These are phyloP conservation scores for Acaromyces ingoldii DNA, from an alignment of 1,284 basidiomycete species.

Conservation along the genomic window DNA sequence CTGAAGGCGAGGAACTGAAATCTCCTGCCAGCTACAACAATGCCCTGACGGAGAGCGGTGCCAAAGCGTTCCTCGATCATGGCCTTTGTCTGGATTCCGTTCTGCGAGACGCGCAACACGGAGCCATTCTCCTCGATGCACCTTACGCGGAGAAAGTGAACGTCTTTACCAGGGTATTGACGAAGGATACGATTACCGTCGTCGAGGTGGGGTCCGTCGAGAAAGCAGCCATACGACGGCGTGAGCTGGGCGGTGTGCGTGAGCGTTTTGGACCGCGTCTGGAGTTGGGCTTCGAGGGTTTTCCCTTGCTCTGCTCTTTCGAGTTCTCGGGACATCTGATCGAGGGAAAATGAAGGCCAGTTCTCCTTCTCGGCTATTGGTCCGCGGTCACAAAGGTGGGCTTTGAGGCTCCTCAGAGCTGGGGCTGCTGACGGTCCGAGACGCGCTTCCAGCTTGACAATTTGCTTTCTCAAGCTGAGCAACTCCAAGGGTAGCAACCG, in stretches of 20 bases:
- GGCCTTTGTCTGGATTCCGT: not conserved
- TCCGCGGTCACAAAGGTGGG: not conserved
- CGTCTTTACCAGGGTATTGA: slow-evolving; percentile 1
- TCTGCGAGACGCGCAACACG: not conserved
- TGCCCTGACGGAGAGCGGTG: slow-evolving; percentile 62
- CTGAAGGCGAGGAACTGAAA: slow-evolving; percentile 74
- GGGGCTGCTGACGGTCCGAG: not conserved
- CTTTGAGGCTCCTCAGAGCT: not conserved
- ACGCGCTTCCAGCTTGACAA: not conserved
- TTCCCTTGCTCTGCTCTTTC: not conserved
- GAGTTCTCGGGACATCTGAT: not conserved
- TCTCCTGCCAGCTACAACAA: slow-evolving; percentile 63
- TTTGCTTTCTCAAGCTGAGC: not conserved
- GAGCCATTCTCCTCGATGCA: slow-evolving; percentile 2
- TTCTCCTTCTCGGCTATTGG: not conserved
- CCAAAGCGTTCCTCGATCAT: slow-evolving; percentile 58
- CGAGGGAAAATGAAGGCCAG: not conserved
- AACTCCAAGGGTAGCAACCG: not conserved
- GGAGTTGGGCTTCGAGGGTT: no score
- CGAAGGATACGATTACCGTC: slow-evolving; percentile 3
- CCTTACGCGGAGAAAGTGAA: not conserved
- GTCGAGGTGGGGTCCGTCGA: slow-evolving; percentile 2
- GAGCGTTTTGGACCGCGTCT: not conserved
- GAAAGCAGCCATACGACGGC: not conserved
- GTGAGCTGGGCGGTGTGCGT: not conserved